Conservation (phyloP, 306 rosid genomes). For the Prunus dulcis region DNA sequence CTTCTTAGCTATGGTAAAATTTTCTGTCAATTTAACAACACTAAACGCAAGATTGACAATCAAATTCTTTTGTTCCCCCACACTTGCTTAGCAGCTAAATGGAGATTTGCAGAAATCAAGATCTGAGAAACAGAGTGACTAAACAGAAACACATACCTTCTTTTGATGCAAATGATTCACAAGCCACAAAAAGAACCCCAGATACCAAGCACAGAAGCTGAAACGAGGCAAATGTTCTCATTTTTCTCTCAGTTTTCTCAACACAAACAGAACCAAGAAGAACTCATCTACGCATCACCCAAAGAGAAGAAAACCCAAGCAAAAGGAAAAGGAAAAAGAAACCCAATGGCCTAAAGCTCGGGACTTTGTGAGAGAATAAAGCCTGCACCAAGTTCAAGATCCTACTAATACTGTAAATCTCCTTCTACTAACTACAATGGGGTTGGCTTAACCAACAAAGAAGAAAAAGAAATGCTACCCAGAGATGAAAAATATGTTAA, state of each 20-base stretch:
- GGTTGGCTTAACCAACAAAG: slow-evolving; percentile 19
- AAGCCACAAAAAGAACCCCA: slow-evolving; percentile 40
- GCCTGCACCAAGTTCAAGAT: slow-evolving; percentile 22
- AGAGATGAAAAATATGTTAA: slow-evolving; percentile 15
- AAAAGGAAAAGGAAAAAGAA: slow-evolving; percentile 18
- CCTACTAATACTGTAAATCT: slow-evolving; percentile 31
- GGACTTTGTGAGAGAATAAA: slow-evolving; percentile 22
- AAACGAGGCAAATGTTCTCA: slow-evolving; percentile 49
- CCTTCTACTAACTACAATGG: background rate
- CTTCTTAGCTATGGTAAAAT: background rate
- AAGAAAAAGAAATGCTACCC: slow-evolving; percentile 22
- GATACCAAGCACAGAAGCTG: slow-evolving; percentile 46
- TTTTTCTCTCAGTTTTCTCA: slow-evolving; percentile 38
- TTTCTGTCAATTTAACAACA: background rate
- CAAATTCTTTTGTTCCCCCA: slow-evolving; percentile 7
- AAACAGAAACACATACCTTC: slow-evolving; percentile 56
- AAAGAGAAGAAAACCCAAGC: slow-evolving; percentile 23
- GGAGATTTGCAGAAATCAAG: slow-evolving; percentile 36
- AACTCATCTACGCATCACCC: slow-evolving; percentile 33
- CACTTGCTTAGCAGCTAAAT: slow-evolving; percentile 26
- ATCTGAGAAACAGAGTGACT: slow-evolving; percentile 41
- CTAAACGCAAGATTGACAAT: slow-evolving; percentile 17
- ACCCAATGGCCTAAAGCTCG: slow-evolving; percentile 9
- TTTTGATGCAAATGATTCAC: slow-evolving; percentile 43
- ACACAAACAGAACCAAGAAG: slow-evolving; percentile 29